A percentile compares a stretch with the other conserved stretches of the same genome.
Evolutionary conservation across 768 basidiomycete species (phyloP).

Genomic region (Trametes cubensis): DNA sequence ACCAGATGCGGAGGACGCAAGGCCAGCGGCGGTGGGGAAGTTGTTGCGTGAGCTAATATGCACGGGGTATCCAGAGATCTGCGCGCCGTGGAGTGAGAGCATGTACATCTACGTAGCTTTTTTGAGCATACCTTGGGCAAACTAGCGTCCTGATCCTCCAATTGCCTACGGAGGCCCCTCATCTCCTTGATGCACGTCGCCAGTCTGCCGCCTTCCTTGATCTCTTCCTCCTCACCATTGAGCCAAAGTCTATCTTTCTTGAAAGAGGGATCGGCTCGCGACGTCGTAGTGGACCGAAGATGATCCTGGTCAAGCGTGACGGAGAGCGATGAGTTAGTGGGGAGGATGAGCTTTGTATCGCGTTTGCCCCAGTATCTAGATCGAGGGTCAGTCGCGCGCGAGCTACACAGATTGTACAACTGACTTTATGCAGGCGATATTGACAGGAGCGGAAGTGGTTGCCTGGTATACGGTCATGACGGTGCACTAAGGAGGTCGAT

Average conservation of each 20-base stretch:
- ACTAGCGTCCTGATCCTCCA: slow-evolving; percentile 70
- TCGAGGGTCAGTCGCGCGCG: slow-evolving; percentile 11
- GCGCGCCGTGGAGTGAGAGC: slow-evolving; percentile 17
- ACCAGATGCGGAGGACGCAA: slow-evolving; percentile 96
- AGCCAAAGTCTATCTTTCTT: slow-evolving; percentile 86
- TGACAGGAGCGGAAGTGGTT: slow-evolving; percentile 91
- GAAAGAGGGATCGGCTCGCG: slow-evolving; percentile 78
- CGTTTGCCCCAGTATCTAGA: slow-evolving; percentile 98
- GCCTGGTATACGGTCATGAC: slow-evolving; percentile 74
- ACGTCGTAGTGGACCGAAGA: slow-evolving; percentile 90
- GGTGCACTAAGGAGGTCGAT: slow-evolving; percentile 16
- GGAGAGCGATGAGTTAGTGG: slow-evolving; percentile 97
- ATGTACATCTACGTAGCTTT: background rate
- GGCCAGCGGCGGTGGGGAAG: slow-evolving; percentile 98
- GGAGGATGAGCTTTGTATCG: slow-evolving; percentile 91
- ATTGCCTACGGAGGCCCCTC: slow-evolving; percentile 70
- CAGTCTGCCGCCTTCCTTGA: slow-evolving; percentile 78
- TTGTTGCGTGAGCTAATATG: slow-evolving; percentile 97
- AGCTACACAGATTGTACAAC: slow-evolving; percentile 9
- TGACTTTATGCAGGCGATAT: slow-evolving; percentile 98
- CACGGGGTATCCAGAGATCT: slow-evolving; percentile 74
- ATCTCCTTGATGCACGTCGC: slow-evolving; percentile 87
- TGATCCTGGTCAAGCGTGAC: slow-evolving; percentile 97
- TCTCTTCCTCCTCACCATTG: slow-evolving; percentile 89
- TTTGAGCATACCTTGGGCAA: slow-evolving; percentile 63